Evolutionary conservation across 2,329 filamentous ascomycete genomes (phyloP), one percentile per base, ranked within the genome.

Genomic region (Cordyceps pruinosa): DNA sequence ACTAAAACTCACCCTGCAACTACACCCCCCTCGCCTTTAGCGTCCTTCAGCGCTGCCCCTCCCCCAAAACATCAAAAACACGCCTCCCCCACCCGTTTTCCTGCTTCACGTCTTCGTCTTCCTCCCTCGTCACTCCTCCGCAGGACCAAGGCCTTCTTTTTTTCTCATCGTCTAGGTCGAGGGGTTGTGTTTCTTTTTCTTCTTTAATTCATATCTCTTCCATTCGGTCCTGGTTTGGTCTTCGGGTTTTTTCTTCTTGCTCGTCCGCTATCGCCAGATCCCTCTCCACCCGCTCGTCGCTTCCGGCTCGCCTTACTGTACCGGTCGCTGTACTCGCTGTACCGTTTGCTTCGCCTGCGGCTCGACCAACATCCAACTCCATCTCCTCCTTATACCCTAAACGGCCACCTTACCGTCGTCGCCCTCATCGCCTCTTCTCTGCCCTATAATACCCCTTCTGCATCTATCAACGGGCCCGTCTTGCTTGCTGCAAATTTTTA

Each of bases 61-160:
- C 51, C 17, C 51, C 41, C 37, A 54, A 46, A 54, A 54, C 30
- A 35, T 46, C 39, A 54, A 54, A 54, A 54, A 45, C 39, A 54
- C 39, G 32, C 30, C 51, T 46, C 51, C 51, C 51, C 51, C 51
- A 54, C 41, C 51, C 30, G 28, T 45, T 54, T 35, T 46, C 35
- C 21, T n/a, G n/a, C n/a, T 30, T 46, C 10, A 19, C 17, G 4
- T 30, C 23, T 26, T 51, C 25, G 32, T 51, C 48, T 12, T 41
- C 21, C 12, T 54, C 37, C 5, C 37, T 42, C 41, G 39, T 34
- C 50, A 53, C 28, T 44, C 49, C 49, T 52, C 51, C 28, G 37
- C 39, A 45, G 41, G 51, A 19, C 39, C 51, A 46, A 35, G 13
- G 12, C 12, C n/a, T 35, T 37, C 28, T 44, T 35, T 35, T 37